These are phyloP conservation scores for Amanita brunnescens DNA, from an alignment of 768 basidiomycete genomes.

Conservation along the genomic window DNA sequence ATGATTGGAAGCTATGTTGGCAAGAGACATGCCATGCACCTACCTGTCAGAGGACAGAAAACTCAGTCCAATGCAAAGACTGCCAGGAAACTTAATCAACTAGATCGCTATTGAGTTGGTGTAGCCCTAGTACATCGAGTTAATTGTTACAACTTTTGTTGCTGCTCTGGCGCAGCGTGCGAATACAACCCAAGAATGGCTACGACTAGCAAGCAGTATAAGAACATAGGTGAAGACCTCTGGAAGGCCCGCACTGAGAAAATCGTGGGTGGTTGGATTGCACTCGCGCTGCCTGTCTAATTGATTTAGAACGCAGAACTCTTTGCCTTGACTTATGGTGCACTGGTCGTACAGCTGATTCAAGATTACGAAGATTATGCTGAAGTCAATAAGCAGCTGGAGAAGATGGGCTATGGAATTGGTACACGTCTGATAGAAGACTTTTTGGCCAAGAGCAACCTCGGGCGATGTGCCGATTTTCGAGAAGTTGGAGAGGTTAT, in stretches of 20 bases:
- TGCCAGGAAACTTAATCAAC: constrained; percentile 82
- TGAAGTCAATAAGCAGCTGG: constrained; percentile 93
- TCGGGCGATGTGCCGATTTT: constrained; percentile 91
- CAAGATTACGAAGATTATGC: constrained; percentile 98
- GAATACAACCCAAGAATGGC: constrained; percentile 36
- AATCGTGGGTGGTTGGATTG: constrained; percentile 50
- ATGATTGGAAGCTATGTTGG: constrained; percentile 95
- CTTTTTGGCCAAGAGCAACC: constrained; percentile 86
- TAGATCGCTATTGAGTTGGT: constrained; percentile 43
- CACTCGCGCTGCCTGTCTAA: constrained; percentile 12
- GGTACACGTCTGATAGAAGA: constrained; percentile 95
- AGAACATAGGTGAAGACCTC: constrained; percentile 85
- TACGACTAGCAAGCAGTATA: constrained; percentile 75
- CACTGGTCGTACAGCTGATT: constrained; percentile 94
- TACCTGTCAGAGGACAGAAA: constrained; percentile 92
- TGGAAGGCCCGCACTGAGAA: constrained; percentile 96
- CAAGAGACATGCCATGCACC: constrained; percentile 83
- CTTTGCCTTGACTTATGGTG: constrained; percentile 94
- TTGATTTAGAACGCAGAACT: constrained; percentile 84
- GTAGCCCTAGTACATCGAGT: no score
- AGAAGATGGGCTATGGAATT: constrained; percentile 99
- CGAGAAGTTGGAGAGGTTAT: constrained; percentile 92
- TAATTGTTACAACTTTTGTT: neutral
- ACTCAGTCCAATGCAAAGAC: constrained; percentile 88
- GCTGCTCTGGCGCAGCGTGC: neutral